Conservation (phyloP, 2,329 filamentous ascomycete genomes). For the Talaromyces sp. region DNA sequence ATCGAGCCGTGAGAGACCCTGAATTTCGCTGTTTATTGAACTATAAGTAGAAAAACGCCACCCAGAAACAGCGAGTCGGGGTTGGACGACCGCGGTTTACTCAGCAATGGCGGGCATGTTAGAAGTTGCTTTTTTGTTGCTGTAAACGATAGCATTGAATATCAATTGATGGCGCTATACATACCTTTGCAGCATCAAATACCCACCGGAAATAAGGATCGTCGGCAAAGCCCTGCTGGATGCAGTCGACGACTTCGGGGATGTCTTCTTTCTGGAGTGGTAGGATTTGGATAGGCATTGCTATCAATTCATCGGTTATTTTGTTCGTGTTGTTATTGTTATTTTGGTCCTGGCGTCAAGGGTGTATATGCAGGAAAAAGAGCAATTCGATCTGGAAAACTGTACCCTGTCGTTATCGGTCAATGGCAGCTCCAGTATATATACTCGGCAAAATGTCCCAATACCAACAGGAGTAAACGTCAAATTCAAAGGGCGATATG, state of each 20-base stretch:
- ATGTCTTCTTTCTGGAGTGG: constrained; percentile 57
- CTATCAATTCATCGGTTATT: background rate
- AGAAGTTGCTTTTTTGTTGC: constrained; percentile 12
- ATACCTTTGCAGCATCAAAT: constrained; percentile 55
- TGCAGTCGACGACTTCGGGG: constrained; percentile 58
- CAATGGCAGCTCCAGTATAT: background rate
- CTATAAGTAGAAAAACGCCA: constrained; percentile 29
- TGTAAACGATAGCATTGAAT: background rate
- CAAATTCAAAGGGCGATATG: background rate
- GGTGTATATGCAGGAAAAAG: background rate
- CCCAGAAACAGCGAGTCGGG: constrained; percentile 9
- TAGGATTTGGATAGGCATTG: constrained; percentile 46
- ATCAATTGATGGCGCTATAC: constrained; percentile 14
- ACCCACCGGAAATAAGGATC: constrained; percentile 66
- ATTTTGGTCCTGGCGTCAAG: background rate
- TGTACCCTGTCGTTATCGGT: background rate
- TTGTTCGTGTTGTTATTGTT: background rate
- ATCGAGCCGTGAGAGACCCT: constrained; percentile 59
- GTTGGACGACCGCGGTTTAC: constrained; percentile 8
- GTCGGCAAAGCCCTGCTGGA: constrained; percentile 61
- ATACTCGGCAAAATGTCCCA: too few relatives aligned
- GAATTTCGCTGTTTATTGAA: constrained; percentile 58
- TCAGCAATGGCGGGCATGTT: constrained; percentile 11
- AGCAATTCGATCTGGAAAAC: background rate
- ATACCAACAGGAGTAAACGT: background rate